phyloP scores from a whole-genome alignment of 176 grass and related monocot genomes.

The Eremochloa ophiuroides region DNA sequence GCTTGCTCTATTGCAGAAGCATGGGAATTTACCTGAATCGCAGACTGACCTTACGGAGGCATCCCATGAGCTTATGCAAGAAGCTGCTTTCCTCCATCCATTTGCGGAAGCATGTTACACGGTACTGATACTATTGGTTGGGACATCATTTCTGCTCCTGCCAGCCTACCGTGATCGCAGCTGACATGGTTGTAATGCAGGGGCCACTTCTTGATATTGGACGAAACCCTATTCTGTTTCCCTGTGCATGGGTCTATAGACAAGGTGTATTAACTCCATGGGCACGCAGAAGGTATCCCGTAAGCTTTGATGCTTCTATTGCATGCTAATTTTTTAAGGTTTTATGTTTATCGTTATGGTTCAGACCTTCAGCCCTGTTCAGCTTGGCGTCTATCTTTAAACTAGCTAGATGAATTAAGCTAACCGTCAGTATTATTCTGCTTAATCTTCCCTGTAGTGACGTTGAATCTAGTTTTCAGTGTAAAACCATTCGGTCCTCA shows the following conservation, averaged over 20 bases:
- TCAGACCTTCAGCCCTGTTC: not conserved
- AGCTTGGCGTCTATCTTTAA: not conserved
- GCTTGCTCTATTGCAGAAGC: conserved; percentile 86
- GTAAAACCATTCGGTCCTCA: conserved; percentile 4
- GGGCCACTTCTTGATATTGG: conserved; percentile 95
- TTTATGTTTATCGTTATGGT: not conserved
- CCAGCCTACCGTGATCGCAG: conserved; percentile 18
- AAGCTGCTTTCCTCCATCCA: conserved; percentile 71
- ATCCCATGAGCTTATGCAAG: conserved; percentile 63
- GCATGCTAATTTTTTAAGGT: not conserved
- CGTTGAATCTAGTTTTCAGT: conserved; percentile 21
- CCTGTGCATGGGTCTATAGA: conserved; percentile 94
- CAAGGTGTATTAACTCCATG: conserved; percentile 94
- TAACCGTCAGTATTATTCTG: conserved; percentile 11
- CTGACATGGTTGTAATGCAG: conserved; percentile 48
- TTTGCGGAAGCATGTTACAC: conserved; percentile 96
- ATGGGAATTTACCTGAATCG: conserved; percentile 44
- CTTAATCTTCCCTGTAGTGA: conserved; percentile 8
- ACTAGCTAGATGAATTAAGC: conserved; percentile 6
- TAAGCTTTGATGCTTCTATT: conserved; percentile 11
- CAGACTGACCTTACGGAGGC: conserved; percentile 59
- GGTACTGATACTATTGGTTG: conserved; percentile 17
- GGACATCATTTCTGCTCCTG: conserved; percentile 8
- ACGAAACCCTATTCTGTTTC: conserved; percentile 97
- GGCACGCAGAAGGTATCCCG: conserved; percentile 61